phyloP scores from a whole-genome alignment of 176 grass and related monocot genomes.

The Rhynchospora breviuscula region DNA sequence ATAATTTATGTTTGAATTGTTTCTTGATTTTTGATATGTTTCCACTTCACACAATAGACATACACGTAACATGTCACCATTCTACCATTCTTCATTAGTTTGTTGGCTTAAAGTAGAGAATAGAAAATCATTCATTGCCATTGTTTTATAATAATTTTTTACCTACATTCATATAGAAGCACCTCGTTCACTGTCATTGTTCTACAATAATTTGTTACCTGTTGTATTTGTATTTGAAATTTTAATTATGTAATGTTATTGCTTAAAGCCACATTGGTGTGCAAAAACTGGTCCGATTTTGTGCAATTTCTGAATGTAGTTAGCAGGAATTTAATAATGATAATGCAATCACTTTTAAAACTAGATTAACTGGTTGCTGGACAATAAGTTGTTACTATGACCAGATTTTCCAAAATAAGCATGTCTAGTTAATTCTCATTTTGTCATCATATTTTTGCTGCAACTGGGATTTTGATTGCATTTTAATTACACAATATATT shows the following conservation, averaged over 20 bases:
- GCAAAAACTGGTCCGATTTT: neutral
- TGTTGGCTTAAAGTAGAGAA: neutral
- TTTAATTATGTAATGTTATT: neutral
- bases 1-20: neutral
- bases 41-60: neutral
- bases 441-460: neutral
- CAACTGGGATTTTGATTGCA: neutral
- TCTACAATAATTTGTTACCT: neutral
- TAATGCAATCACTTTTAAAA: neutral
- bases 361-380: too few relatives aligned
- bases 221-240: neutral
- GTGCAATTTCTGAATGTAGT: neutral
- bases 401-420: neutral
- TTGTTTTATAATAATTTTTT: too few relatives aligned
- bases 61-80: neutral
- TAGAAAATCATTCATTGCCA: too few relatives aligned
- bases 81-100: neutral
- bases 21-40: neutral
- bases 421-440: neutral
- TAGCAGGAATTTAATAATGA: neutral
- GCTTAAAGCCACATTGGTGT: neutral
- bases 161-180: neutral
- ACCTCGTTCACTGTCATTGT: neutral
- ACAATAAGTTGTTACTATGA: neutral
- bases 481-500: neutral